Conservation (phyloP, 78 protist species). For the Dictyostelium purpureum region DNA sequence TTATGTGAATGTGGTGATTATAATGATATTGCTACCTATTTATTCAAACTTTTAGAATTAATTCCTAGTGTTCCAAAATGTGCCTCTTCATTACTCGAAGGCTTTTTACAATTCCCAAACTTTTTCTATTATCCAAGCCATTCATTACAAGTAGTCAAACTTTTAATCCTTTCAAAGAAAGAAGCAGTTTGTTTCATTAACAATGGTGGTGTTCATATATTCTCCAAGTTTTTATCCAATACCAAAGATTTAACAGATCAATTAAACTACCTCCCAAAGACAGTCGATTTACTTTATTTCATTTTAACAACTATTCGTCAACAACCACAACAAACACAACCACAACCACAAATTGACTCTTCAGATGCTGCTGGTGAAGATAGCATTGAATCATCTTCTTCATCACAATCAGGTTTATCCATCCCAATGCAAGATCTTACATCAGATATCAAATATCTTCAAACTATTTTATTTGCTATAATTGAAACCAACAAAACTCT, state of each 20-base stretch:
- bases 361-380: neutral
- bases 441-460: neutral
- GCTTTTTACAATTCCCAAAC: conserved; percentile 8
- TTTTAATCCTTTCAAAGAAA: neutral
- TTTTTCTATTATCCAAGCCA: conserved; percentile 16
- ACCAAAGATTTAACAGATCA: neutral
- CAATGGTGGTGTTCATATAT: neutral
- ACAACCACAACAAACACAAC: neutral
- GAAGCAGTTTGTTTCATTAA: conserved; percentile 28
- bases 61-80: neutral
- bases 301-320: neutral
- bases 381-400: neutral
- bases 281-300: neutral
- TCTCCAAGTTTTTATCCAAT: neutral
- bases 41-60: conserved; percentile 1
- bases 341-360: too few species aligned
- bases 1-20: conserved; percentile 52
- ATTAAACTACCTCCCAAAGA: neutral
- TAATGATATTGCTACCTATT: neutral
- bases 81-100: neutral
- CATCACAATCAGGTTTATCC: neutral
- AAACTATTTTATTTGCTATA: neutral
- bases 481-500: neutral
- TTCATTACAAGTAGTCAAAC: neutral
- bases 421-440: conserved; percentile 3